Evolutionary conservation across 257 asterid genomes (phyloP).

Genomic region (Schizonepeta tenuifolia): DNA sequence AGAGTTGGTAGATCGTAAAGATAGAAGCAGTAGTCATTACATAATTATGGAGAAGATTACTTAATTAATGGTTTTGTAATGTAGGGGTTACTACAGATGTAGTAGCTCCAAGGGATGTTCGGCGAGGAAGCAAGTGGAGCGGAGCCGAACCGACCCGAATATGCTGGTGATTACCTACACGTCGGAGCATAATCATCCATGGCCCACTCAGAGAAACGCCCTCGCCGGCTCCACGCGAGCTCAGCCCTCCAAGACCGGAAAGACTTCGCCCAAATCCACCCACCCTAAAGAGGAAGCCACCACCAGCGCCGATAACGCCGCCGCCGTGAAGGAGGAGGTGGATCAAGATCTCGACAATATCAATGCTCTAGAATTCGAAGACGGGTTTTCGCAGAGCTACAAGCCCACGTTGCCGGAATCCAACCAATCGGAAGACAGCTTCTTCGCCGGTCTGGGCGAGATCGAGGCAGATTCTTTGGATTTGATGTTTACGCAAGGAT

Average conservation of each 20-base stretch:
- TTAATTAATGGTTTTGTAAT: neutral
- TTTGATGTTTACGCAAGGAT: constrained; percentile 56
- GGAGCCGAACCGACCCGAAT: constrained; percentile 94
- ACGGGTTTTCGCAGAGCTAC: constrained; percentile 51
- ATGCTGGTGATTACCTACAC: constrained; percentile 95
- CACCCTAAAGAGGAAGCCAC: constrained; percentile 37
- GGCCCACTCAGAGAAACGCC: constrained; percentile 97
- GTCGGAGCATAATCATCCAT: constrained; percentile 93
- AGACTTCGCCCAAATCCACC: constrained; percentile 22
- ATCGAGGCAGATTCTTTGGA: constrained; percentile 67
- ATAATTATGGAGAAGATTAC: neutral
- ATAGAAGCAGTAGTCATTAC: neutral
- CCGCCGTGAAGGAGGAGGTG: constrained; percentile 58
- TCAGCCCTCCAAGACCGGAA: constrained; percentile 47
- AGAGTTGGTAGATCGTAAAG: neutral
- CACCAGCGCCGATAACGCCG: constrained; percentile 4
- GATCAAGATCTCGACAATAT: constrained; percentile 33
- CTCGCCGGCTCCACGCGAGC: constrained; percentile 88
- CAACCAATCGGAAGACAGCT: constrained; percentile 61
- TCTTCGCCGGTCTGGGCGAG: constrained; percentile 81
- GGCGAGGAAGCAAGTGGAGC: constrained; percentile 94
- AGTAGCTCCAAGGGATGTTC: constrained; percentile 97
- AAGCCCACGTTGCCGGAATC: constrained; percentile 65
- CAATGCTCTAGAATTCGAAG: constrained; percentile 32
- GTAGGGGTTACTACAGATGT: constrained; percentile 95